Evolutionary conservation across 768 basidiomycete species (phyloP).

Genomic region (Tulasnella sp.): DNA sequence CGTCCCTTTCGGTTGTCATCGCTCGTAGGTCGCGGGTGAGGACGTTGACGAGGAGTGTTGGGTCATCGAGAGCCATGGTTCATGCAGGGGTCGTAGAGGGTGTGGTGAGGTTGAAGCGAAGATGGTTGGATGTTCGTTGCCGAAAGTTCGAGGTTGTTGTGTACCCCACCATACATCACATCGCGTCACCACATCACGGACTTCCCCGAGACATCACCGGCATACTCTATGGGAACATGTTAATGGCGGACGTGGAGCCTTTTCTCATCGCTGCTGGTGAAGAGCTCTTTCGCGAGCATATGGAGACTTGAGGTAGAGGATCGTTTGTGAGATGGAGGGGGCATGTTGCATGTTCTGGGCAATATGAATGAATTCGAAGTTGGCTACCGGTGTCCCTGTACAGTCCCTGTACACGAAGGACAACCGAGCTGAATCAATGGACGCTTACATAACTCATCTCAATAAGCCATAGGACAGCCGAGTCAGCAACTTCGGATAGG

Average conservation of each 20-base stretch:
- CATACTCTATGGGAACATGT: not conserved
- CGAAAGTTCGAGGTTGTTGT: not conserved
- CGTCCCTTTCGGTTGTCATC: not conserved
- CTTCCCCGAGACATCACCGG: not conserved
- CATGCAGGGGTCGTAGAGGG: not conserved
- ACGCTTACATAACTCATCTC: no score
- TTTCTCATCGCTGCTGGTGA: not conserved
- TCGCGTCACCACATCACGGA: not conserved
- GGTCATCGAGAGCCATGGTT: slow-evolving; percentile 7
- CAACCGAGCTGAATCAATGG: no score
- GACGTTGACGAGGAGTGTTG: slow-evolving; percentile 3
- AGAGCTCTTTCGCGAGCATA: no score
- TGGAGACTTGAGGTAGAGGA: no score
- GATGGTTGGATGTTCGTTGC: not conserved
- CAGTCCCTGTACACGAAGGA: no score
- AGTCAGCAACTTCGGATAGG: no score
- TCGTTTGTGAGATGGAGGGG: not conserved
- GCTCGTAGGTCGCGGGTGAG: not conserved
- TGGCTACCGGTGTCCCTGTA: no score
- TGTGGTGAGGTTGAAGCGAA: not conserved
- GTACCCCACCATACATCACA: not conserved
- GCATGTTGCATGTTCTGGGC: not conserved
- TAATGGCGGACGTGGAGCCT: not conserved
- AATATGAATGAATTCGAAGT: not conserved
- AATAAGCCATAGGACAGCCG: no score